These are phyloP conservation scores for Reutealis trisperma DNA, from an alignment of 345 rosid genomes.

Conservation along the genomic window DNA sequence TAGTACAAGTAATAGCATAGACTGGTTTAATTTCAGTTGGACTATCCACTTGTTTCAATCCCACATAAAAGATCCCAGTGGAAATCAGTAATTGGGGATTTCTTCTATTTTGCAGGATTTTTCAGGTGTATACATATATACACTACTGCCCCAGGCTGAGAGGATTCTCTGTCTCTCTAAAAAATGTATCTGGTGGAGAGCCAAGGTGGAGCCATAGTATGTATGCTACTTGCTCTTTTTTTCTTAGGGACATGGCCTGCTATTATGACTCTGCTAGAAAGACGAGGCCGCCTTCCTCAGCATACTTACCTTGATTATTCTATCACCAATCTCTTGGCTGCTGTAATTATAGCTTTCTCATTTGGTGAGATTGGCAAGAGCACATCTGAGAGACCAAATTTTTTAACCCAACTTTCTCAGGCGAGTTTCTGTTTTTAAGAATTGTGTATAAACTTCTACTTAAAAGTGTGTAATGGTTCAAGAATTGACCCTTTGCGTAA, in stretches of 20 bases:
- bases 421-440: constrained; percentile 28
- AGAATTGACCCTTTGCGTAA: no score
- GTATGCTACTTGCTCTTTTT: constrained; percentile 67
- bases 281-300: constrained; percentile 92
- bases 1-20: no score
- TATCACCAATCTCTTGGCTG: constrained; percentile 73
- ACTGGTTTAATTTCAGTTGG: no score
- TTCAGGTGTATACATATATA: constrained; percentile 5
- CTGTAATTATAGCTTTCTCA: constrained; percentile 65
- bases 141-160: constrained; percentile 14
- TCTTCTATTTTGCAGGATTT: constrained; percentile 25
- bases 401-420: constrained; percentile 63
- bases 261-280: constrained; percentile 66
- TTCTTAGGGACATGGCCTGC: constrained; percentile 97
- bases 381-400: constrained; percentile 49
- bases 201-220: constrained; percentile 82
- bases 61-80: background rate
- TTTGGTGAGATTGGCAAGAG: constrained; percentile 61
- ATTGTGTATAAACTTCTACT: background rate
- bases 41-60: no score
- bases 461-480: no score
- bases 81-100: background rate
- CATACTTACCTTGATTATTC: constrained; percentile 89
- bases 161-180: background rate
- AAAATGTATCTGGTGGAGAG: constrained; percentile 78